These are phyloP conservation scores for Xylariomycetidae sp. DNA, from an alignment of 2,329 filamentous ascomycete species.

Conservation along the genomic window DNA sequence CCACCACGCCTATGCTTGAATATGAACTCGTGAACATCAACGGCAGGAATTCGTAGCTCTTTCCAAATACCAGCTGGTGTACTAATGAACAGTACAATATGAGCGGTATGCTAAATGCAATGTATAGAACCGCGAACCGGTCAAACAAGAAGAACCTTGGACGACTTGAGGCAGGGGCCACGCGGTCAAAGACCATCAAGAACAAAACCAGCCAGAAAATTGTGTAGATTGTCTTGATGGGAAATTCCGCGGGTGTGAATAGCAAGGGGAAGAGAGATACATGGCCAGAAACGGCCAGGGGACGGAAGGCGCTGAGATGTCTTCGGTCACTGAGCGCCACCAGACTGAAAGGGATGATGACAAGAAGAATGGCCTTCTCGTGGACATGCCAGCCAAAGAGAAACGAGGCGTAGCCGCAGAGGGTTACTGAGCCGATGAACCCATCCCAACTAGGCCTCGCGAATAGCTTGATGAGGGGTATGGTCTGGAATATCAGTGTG, in stretches of 20 bases:
- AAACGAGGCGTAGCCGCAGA: slow-evolving; percentile 95
- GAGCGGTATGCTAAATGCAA: slow-evolving; percentile 81
- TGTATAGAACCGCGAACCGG: slow-evolving; percentile 84
- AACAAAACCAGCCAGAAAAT: slow-evolving; percentile 87
- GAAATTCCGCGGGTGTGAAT: slow-evolving; percentile 89
- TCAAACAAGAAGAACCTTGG: slow-evolving; percentile 87
- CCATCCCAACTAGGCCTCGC: slow-evolving; percentile 75
- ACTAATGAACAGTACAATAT: slow-evolving; percentile 83
- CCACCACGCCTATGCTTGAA: slow-evolving; percentile 87
- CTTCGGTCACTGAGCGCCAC: slow-evolving; percentile 86
- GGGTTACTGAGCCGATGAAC: slow-evolving; percentile 83
- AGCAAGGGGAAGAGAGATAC: slow-evolving; percentile 92
- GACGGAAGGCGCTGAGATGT: slow-evolving; percentile 86
- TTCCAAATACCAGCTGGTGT: slow-evolving; percentile 79
- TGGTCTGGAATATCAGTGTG: slow-evolving; percentile 76
- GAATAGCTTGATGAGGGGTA: slow-evolving; percentile 81
- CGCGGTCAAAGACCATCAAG: slow-evolving; percentile 76
- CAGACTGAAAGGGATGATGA: slow-evolving; percentile 92
- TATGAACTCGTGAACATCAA: slow-evolving; percentile 98
- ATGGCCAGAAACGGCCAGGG: slow-evolving; percentile 86
- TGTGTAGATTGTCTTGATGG: slow-evolving; percentile 90
- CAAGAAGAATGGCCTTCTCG: slow-evolving; percentile 90
- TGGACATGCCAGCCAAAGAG: slow-evolving; percentile 98
- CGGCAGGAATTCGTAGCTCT: slow-evolving; percentile 81
- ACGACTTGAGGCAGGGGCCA: slow-evolving; percentile 77